Evolutionary conservation across 495 filamentous ascomycete genomes (phyloP), one percentile per base, ranked within the genome.

Genomic region (Choiromyces venosus): DNA sequence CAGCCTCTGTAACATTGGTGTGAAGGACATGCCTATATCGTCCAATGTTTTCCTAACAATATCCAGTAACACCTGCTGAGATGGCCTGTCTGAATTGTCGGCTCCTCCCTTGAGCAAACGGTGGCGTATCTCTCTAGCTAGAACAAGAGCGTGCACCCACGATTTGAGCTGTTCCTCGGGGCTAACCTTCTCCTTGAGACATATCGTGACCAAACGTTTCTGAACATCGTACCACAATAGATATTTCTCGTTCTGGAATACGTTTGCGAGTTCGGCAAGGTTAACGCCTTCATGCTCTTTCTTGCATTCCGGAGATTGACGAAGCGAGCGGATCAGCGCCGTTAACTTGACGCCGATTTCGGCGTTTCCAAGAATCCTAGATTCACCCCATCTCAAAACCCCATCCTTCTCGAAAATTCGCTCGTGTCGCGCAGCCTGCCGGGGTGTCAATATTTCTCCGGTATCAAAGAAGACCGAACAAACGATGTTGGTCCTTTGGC

Each of bases 401-500:
- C 88, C 88, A 78, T 89, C 86, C 76, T 84, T 84, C 61, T 87
- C 87, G 75, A 97, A 90, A 72, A 97, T 91, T 40, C 85, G 84
- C 82, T 99, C 94, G 77, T 87, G 80, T 36, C 77, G 72, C 10
- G 92, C 84, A 4, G 91, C 88, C 76, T 92, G 84, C 25, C 85
- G 84, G 0, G 92, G 94, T 0, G 82, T 85, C 21, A 91, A 85
- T 37, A 90, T 78, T 37, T 42, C 68, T 33, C 85, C 87, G 6
- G 81, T 82, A 19, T 85, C 83, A 10, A 90, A 76, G 52, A 90
- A 85, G 21, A 87, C 83, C 29, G 89, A 89, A 74, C 94, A 88
- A 37, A 94, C 86, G 61, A 99, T 88, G 76, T 91, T 94, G 0
- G 93, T 89, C 35, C 94, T 87, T 82, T 97, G 94, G 40, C 92